Base-by-base conservation (phyloP, 192 early-diverging fungal species). In the Coemansia sp. region DNA sequence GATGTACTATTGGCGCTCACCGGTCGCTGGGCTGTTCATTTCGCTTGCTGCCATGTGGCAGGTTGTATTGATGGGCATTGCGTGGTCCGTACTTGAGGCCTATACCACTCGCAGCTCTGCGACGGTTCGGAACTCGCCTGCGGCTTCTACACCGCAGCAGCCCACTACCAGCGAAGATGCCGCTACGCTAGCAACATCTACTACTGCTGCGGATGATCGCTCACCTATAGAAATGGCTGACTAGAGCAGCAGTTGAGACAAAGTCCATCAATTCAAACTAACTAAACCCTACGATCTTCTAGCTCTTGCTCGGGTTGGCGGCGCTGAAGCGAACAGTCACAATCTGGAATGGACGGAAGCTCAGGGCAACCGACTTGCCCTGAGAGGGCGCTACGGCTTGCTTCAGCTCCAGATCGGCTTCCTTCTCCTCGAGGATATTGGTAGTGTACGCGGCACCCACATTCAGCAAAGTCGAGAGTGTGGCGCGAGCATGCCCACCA, bases 1-100 rank as follows among this genome's bases (percentile, higher is more conserved):
- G 74, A 90, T 92, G 90, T 87, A 88, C 75, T 85, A 92, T 68
- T 92, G 88, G 88, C 70, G 84, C 52, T 12, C 82, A 33, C 85
- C 87, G 10, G 89, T 88, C 0, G 87, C 79, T 1, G 43, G 78
- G 8, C 59, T 86, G 16, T 91, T 91, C 68, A 69, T 90, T 9
- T 48, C 77, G 2, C 37, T 70, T 13, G 83, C 86, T 28, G 75
- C 88, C 47, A 66, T 81, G 12, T 88, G 85, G 84, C 85, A 87
- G 64, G 47, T 70, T 33, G 47, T 77, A 8, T 45, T 82, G 26
- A 64, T 75, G 11, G 67, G 61, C 14, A 62, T 79, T 9, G 66
- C 77, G 5, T 84, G 83, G 83, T 73, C 74, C 2, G 72, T 77
- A 3, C 59, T 84, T 2, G 81, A 77, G 38, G 38, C 71, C 18